Evolutionary conservation across 164 flowering plant species (phyloP), one percentile per base, ranked within the genome.

Genomic region (Akebia trifoliata): DNA sequence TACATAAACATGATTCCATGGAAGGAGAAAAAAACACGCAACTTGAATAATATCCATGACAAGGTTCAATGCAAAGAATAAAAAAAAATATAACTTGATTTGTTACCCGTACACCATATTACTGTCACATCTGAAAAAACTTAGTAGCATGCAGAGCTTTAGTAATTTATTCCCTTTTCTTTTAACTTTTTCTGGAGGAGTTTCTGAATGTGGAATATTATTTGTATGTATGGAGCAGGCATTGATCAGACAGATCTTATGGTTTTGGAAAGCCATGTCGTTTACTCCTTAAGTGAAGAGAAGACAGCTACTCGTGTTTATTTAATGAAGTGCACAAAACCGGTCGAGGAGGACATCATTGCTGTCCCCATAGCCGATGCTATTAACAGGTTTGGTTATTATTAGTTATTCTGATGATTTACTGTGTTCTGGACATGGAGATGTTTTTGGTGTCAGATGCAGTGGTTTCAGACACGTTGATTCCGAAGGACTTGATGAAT

Each of bases 301-400:
- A 93, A 79, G 73, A 60, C 81, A 43, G 72, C 81, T 63, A 62
- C 82, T 69, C 65, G 67, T 31, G 82, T 90, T 61, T 93, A 79
- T 58, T 71, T 84, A 18, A 78, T 87, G 76, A 80, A 74, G 57
- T 80, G 74, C 63, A 70, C 57, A n/a, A 50, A 72, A 46, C 20
- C 77, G 20, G 36, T 59, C 37, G 40, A 48, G 18, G 70, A 67
- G 17, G 64, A 68, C 30, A 26, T 61, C 17, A 21, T 45, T 54
- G 62, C 58, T 60, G 64, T 82, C 69, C 81, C 95, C 34, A 76
- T 85, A 14, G 63, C 55, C 56, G 83, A 80, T 63, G 78, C 67
- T 39, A 56, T 84, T 50, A 63, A 79, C 69, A 85, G 95, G 97
- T 92, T 65, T 63, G 63, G 0, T 11, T 2, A 20, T 44, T 18